A percentile compares a stretch with the other conserved stretches of the same genome.
These are phyloP conservation scores for Globisporangium lucens DNA, from an alignment of 352 stramenopile species.

Conservation along the genomic window DNA sequence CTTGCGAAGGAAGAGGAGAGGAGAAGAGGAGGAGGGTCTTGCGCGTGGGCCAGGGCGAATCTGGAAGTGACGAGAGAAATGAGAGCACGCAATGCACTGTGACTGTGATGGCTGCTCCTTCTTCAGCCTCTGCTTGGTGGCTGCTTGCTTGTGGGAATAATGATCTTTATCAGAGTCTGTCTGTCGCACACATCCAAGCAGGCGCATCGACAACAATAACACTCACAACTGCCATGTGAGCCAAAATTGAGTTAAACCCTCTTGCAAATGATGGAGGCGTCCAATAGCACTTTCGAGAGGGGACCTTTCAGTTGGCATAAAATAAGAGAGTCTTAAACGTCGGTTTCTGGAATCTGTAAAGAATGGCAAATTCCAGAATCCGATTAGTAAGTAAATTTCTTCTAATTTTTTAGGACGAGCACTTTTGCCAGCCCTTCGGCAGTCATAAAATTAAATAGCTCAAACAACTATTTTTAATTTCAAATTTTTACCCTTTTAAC, in stretches of 20 bases:
- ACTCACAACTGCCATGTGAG: neutral
- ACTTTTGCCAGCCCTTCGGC: no score
- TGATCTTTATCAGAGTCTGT: neutral
- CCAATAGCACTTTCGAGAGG: conserved; percentile 8
- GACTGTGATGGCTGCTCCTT: neutral
- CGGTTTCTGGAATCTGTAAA: no score
- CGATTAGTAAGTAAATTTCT: neutral
- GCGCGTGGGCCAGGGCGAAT: neutral
- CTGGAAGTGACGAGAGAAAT: neutral
- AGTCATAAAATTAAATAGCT: no score
- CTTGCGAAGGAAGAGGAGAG: neutral
- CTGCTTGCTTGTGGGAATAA: neutral
- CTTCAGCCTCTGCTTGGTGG: conserved; percentile 9
- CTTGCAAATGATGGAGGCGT: neutral
- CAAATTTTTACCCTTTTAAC: no score
- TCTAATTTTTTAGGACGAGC: no score
- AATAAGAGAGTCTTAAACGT: neutral
- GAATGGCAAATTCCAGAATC: neutral
- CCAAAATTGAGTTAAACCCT: neutral
- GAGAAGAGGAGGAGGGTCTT: neutral
- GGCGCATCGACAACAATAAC: neutral
- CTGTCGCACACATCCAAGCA: conserved; percentile 1
- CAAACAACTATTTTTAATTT: no score
- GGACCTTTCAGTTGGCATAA: neutral
- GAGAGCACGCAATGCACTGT: neutral